Conservation (phyloP, 805 yeast species). For the Starmera dryadoides region DNA sequence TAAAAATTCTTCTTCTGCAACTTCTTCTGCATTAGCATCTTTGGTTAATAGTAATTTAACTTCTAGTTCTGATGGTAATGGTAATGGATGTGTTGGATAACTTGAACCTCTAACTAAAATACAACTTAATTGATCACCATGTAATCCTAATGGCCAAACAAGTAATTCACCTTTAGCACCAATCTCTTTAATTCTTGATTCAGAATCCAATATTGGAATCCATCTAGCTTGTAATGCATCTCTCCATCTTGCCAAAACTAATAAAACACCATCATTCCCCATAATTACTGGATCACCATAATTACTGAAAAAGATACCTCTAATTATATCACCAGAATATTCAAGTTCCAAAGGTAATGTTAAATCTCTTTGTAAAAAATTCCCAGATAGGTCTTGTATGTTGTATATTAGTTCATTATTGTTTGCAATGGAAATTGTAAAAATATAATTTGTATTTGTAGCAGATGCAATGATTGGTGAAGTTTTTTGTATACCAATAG, state of each 20-base stretch:
- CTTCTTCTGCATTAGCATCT: constrained; percentile 9
- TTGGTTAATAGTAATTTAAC: constrained; percentile 55
- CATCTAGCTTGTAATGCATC: constrained; percentile 69
- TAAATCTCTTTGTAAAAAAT: constrained; percentile 39
- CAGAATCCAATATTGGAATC: constrained; percentile 70
- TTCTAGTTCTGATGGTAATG: constrained; percentile 75
- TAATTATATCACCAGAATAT: constrained; percentile 26
- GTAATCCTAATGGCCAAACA: constrained; percentile 85
- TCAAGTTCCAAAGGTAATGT: constrained; percentile 33
- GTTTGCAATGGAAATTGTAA: constrained; percentile 24
- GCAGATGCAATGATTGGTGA: constrained; percentile 58
- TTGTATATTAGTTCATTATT: constrained; percentile 25
- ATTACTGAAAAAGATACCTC: constrained; percentile 76
- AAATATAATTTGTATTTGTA: constrained; percentile 20
- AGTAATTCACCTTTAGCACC: constrained; percentile 49
- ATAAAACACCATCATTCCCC: constrained; percentile 68
- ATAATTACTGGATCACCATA: constrained; percentile 87
- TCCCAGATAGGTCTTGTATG: constrained; percentile 41
- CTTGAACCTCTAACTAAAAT: constrained; percentile 63
- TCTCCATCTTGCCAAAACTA: constrained; percentile 75
- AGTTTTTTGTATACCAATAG: constrained; percentile 59
- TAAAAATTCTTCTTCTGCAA: constrained; percentile 59
- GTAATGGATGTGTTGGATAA: constrained; percentile 79
- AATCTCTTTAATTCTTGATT: constrained; percentile 38
- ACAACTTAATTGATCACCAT: constrained; percentile 64